A percentile compares a stretch with the other conserved stretches of the same genome.
phyloP scores from a whole-genome alignment of 176 grass and related monocot species.

The Rhipidocladum racemiflorum region DNA sequence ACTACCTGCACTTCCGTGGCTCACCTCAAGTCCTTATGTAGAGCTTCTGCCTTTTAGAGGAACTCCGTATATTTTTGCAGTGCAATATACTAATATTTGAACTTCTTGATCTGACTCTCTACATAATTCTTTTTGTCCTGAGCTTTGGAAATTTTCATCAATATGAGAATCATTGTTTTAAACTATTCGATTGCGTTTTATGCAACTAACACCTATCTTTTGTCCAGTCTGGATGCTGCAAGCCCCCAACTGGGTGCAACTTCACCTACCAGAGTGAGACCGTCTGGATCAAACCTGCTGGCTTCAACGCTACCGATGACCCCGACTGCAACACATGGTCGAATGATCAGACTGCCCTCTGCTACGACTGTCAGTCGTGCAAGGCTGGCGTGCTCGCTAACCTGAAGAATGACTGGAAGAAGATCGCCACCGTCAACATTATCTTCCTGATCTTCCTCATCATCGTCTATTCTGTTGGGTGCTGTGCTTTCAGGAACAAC shows the following conservation, averaged over 20 bases:
- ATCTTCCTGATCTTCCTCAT: conserved; percentile 86
- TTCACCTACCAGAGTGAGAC: conserved; percentile 65
- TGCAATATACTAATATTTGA: neutral
- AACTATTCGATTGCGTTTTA: neutral
- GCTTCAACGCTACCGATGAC: conserved; percentile 37
- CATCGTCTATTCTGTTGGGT: conserved; percentile 79
- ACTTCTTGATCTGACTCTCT: neutral
- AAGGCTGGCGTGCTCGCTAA: conserved; percentile 89
- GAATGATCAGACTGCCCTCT: conserved; percentile 51
- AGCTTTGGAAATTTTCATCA: neutral
- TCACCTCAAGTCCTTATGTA: neutral
- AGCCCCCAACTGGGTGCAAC: conserved; percentile 82
- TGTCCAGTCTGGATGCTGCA: conserved; percentile 87
- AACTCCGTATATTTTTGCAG: neutral
- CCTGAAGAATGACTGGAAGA: conserved; percentile 93
- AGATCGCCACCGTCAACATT: conserved; percentile 72
- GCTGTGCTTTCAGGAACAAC: conserved; percentile 90
- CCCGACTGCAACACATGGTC: conserved; percentile 79
- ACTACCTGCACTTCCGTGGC: neutral
- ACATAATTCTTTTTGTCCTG: neutral
- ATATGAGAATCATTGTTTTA: neutral
- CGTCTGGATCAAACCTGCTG: conserved; percentile 57
- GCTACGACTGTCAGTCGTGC: conserved; percentile 79
- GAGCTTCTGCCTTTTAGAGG: neutral
- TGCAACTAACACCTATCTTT: conserved; percentile 8